phyloP scores from a whole-genome alignment of 352 stramenopile species.

The Halophytophthora polymorphica region DNA sequence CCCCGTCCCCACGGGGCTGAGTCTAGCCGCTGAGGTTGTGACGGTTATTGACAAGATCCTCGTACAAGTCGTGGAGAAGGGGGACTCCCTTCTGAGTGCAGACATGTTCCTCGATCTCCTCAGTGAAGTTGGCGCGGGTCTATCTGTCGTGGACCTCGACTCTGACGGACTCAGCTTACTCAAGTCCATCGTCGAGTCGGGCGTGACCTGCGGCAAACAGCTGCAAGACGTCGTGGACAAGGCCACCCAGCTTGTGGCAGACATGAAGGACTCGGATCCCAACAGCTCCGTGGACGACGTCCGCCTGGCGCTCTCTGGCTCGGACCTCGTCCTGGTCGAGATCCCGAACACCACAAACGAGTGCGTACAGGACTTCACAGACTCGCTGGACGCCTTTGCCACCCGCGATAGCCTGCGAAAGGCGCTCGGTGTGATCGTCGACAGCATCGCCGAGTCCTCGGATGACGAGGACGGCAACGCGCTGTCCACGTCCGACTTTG shows the following conservation, averaged over 20 bases:
- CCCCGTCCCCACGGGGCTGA: conserved; percentile 23
- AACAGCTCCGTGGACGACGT: conserved; percentile 27
- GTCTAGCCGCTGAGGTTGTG: conserved; percentile 32
- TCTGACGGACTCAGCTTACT: conserved; percentile 19
- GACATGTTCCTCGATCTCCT: conserved; percentile 31
- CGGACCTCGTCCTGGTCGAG: conserved; percentile 43
- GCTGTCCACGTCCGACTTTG: conserved; percentile 34
- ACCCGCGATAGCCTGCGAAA: conserved; percentile 48
- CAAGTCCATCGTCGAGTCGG: conserved; percentile 28
- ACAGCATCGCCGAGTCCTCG: conserved; percentile 42
- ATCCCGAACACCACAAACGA: conserved; percentile 41
- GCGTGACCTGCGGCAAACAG: conserved; percentile 34
- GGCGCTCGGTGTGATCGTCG: conserved; percentile 42
- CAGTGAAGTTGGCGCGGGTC: conserved; percentile 13
- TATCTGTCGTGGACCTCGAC: conserved; percentile 15
- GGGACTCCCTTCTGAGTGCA: conserved; percentile 24
- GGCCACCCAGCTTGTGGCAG: conserved; percentile 28
- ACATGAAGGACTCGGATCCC: conserved; percentile 32
- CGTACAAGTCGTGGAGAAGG: conserved; percentile 29
- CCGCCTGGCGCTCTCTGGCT: conserved; percentile 33
- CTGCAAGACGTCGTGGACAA: conserved; percentile 39
- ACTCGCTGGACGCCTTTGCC: conserved; percentile 11
- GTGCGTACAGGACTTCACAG: conserved; percentile 28
- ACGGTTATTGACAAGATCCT: conserved; percentile 31
- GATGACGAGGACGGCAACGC: conserved; percentile 24